Conservation (phyloP, 139 green algal genomes). For the Tetraselmis chui region DNA sequence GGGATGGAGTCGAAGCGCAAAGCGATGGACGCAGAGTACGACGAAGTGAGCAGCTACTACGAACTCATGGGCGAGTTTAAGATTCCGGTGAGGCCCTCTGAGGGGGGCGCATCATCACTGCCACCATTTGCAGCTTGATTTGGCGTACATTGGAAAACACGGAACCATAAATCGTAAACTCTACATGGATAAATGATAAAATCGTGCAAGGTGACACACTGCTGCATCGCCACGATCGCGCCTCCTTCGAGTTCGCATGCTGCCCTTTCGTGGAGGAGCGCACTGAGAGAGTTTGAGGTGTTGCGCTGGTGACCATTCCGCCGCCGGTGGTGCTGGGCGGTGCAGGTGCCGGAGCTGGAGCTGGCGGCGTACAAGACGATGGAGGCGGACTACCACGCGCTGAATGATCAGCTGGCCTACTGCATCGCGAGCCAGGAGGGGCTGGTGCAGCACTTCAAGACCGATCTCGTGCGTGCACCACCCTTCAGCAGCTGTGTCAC, state of each 20-base stretch:
- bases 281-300: no score
- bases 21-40: conserved; percentile 15
- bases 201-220: no score
- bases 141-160: no score
- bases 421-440: conserved; percentile 27
- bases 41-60: conserved; percentile 21
- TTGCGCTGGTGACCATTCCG: not conserved
- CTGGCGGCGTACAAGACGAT: conserved; percentile 37
- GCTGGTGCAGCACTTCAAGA: not conserved
- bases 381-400: conserved; percentile 24
- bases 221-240: no score
- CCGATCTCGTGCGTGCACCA: no score
- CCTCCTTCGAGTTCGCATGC: no score
- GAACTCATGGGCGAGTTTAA: conserved; percentile 18
- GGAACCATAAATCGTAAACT: no score
- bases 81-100: conserved; percentile 17
- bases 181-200: no score
- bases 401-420: conserved; percentile 28
- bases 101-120: no score
- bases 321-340: not conserved
- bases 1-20: not conserved
- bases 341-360: conserved; percentile 30
- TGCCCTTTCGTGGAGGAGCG: no score
- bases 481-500: no score
- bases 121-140: no score